Conservation (phyloP, 495 filamentous ascomycete genomes). For the Penicillium goetzii region DNA sequence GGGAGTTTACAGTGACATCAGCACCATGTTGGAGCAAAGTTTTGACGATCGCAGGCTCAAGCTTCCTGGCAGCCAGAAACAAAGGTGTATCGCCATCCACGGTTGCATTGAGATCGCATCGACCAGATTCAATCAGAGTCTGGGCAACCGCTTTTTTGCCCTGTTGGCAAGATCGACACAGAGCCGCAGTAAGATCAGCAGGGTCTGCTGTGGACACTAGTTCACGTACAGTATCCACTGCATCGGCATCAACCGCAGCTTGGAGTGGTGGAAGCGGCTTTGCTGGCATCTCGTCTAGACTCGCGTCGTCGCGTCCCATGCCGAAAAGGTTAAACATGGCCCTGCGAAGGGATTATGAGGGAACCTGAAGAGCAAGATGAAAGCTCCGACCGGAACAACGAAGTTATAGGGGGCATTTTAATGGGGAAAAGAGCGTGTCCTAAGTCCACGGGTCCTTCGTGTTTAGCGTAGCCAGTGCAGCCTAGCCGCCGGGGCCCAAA, state of each 20-base stretch:
- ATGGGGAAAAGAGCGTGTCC: not conserved
- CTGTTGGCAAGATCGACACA: constrained; percentile 10
- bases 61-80: not conserved
- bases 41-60: not conserved
- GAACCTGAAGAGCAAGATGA: not conserved
- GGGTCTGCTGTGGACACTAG: constrained; percentile 9
- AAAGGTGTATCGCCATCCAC: constrained; percentile 12
- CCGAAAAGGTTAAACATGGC: constrained; percentile 1
- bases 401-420: not conserved
- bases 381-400: not conserved
- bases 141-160: not conserved
- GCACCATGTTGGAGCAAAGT: not conserved
- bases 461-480: not conserved
- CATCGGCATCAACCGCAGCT: constrained; percentile 5
- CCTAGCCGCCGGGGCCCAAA: not conserved
- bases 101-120: constrained; percentile 12
- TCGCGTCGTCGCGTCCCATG: not conserved
- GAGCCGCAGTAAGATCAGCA: constrained; percentile 8
- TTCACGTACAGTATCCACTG: constrained; percentile 11
- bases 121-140: constrained; percentile 8
- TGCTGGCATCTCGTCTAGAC: not conserved
- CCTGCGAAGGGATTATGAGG: not conserved
- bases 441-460: not conserved
- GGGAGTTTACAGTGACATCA: not conserved
- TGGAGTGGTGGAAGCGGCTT: constrained; percentile 8